Evolutionary conservation across 2,329 filamentous ascomycete genomes (phyloP).

Genomic region (Stemphylium vesicarium): DNA sequence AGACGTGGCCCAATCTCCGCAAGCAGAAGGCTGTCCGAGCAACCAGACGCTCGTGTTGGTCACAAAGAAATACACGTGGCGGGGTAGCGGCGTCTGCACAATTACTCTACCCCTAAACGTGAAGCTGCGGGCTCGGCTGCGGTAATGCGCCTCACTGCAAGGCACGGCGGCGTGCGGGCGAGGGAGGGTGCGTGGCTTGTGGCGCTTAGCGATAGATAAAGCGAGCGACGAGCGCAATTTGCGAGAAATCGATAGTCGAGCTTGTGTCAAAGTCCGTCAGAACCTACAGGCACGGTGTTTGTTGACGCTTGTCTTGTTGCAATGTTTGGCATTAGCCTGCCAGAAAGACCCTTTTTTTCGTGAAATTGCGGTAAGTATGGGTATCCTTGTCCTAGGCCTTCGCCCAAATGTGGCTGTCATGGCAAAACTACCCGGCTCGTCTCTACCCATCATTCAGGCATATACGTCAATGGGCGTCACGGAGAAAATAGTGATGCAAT

Average conservation of each 20-base stretch:
- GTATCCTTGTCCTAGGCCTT: conserved; percentile 7
- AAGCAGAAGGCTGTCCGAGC: not conserved
- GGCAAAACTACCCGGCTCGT: not conserved
- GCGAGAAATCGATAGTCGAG: not conserved
- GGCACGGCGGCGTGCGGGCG: conserved; percentile 4
- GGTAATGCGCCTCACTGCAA: conserved; percentile 25
- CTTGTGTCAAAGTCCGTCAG: not conserved
- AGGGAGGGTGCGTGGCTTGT: conserved; percentile 8
- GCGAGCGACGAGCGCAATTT: conserved; percentile 4
- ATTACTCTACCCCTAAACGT: conserved; percentile 16
- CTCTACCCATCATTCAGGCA: not conserved
- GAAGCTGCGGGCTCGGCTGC: conserved; percentile 29
- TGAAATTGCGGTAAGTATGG: conserved; percentile 9
- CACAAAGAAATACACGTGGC: conserved; percentile 4
- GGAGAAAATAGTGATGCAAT: not conserved
- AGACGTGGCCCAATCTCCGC: conserved; percentile 3
- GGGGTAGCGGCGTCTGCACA: conserved; percentile 17
- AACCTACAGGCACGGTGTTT: conserved; percentile 11
- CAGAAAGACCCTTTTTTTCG: conserved; percentile 1
- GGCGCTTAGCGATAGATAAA: conserved; percentile 20
- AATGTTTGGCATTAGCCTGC: conserved; percentile 8
- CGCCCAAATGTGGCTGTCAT: not conserved
- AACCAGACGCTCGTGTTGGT: not conserved
- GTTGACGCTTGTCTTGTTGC: conserved; percentile 11
- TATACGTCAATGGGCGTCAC: not conserved